A percentile compares a stretch with the other conserved stretches of the same genome.
Conservation (phyloP, 192 early-diverging fungal genomes). For the Rhizophagus sp. region DNA sequence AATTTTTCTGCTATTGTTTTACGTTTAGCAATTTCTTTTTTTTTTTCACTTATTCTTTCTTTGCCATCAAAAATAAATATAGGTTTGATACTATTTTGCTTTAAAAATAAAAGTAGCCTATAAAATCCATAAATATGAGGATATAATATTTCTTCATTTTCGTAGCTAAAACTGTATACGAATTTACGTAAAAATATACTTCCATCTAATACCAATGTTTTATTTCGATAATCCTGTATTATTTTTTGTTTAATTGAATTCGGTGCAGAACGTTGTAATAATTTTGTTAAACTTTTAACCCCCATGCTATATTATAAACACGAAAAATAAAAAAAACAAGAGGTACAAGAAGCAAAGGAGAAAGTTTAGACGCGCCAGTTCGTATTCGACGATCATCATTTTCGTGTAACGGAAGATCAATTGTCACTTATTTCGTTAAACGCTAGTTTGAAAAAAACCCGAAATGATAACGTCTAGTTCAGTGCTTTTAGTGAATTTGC, state of each 20-base stretch:
- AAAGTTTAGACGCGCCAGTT: too few species aligned
- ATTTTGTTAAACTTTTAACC: constrained; percentile 52
- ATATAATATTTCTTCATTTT: constrained; percentile 39
- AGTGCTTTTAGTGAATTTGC: too few species aligned
- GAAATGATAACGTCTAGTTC: too few species aligned
- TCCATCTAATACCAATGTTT: constrained; percentile 55
- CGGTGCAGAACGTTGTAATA: constrained; percentile 56
- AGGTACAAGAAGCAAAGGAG: too few species aligned
- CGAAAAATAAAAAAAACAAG: background rate
- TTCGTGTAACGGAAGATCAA: too few species aligned
- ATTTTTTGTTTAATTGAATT: constrained; percentile 38
- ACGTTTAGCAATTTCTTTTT: constrained; percentile 44
- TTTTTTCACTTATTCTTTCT: constrained; percentile 52
- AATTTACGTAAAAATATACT: constrained; percentile 59
- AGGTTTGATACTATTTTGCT: constrained; percentile 55
- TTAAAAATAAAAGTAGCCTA: constrained; percentile 49
- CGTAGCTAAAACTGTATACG: constrained; percentile 35
- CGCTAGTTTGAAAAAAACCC: too few species aligned
- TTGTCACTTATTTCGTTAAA: too few species aligned
- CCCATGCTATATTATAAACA: constrained; percentile 44
- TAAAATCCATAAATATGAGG: constrained; percentile 65
- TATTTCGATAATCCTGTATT: constrained; percentile 41
- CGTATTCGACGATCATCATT: too few species aligned
- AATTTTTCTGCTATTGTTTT: constrained; percentile 34
- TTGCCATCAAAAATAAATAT: constrained; percentile 73